phyloP scores from a whole-genome alignment of 768 basidiomycete genomes.

The Tylopilus balloui region DNA sequence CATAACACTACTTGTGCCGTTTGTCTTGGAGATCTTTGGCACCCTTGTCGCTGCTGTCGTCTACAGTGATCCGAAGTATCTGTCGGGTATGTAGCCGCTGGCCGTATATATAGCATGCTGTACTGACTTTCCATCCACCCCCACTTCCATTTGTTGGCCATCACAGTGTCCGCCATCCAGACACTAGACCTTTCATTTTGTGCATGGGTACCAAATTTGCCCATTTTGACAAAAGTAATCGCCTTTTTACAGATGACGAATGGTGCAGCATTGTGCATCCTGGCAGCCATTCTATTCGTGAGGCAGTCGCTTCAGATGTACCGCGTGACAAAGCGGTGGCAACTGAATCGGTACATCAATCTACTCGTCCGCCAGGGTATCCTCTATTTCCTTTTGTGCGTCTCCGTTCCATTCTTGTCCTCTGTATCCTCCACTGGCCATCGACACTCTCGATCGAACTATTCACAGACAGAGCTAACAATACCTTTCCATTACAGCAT shows the following conservation, averaged over 20 bases:
- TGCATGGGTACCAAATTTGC: too few relatives aligned
- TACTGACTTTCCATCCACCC: not conserved
- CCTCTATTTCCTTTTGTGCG: not conserved
- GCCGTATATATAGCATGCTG: too few relatives aligned
- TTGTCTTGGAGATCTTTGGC: not conserved
- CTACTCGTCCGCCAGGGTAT: not conserved
- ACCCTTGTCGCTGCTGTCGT: not conserved
- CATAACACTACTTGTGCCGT: not conserved
- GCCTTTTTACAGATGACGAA: not conserved
- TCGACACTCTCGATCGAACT: not conserved
- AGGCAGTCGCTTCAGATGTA: not conserved
- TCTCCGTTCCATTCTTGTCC: not conserved
- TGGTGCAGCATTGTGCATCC: not conserved
- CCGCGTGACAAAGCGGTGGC: not conserved
- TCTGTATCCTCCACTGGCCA: not conserved
- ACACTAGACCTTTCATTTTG: not conserved
- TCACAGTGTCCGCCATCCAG: not conserved
- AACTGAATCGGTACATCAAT: not conserved
- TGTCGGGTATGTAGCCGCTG: not conserved
- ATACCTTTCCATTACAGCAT: not conserved
- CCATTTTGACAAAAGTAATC: not conserved
- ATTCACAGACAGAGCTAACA: not conserved
- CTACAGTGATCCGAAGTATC: not conserved
- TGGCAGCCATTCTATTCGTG: not conserved
- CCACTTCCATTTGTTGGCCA: not conserved